Percentiles rank a stretch among this genome's conserved stretches.
phyloP scores from a whole-genome alignment of 306 rosid genomes.

The Astragalus membranaceus region DNA sequence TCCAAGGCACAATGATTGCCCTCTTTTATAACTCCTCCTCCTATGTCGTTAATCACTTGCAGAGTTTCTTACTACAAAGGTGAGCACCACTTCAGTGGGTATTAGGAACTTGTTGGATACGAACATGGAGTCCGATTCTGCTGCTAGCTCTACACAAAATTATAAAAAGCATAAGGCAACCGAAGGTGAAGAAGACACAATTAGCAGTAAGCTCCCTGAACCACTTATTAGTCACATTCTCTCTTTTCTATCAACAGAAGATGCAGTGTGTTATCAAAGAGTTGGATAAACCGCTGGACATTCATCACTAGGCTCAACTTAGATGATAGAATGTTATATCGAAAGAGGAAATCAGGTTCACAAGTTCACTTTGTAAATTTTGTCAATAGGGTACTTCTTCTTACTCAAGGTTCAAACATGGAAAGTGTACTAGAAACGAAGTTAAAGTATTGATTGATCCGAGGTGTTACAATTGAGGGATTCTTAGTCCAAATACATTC shows the following conservation, averaged over 20 bases:
- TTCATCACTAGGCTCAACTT: neutral
- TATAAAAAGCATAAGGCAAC: neutral
- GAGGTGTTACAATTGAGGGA: too few relatives aligned
- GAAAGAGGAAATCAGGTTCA: neutral
- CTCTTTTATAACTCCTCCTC: too few relatives aligned
- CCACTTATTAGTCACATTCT: neutral
- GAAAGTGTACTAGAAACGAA: too few relatives aligned
- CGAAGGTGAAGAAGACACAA: slow-evolving; percentile 1
- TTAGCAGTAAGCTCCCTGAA: neutral
- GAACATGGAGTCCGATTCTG: neutral
- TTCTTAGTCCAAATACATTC: too few relatives aligned
- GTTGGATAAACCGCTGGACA: neutral
- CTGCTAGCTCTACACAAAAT: neutral
- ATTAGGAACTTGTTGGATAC: too few relatives aligned
- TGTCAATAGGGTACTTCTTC: neutral
- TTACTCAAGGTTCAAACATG: neutral
- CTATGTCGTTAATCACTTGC: too few relatives aligned
- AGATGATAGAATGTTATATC: neutral
- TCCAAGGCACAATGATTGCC: too few relatives aligned
- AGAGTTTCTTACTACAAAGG: too few relatives aligned
- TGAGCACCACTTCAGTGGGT: too few relatives aligned
- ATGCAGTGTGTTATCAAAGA: slow-evolving; percentile 18
- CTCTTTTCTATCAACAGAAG: neutral
- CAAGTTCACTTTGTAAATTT: neutral
- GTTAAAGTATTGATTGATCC: too few relatives aligned